Evolutionary conservation across 768 basidiomycete species (phyloP), one percentile per base, ranked within the genome.

Genomic region (Rhodotorula paludigena): DNA sequence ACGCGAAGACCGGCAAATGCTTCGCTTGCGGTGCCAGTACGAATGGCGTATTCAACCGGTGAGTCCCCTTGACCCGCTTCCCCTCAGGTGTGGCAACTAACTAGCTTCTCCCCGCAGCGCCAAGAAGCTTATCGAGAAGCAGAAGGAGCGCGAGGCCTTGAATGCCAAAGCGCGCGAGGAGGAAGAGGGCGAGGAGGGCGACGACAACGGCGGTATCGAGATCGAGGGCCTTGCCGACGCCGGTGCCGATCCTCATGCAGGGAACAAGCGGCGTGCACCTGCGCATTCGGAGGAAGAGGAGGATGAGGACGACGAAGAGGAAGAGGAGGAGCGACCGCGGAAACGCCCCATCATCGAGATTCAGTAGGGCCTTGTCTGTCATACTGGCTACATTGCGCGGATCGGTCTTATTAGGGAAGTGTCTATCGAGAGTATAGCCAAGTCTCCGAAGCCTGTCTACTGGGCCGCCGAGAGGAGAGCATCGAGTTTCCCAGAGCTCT

Each of bases 1-100:
- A 88, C 74, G 86, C 87, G 45, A 94, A 88, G 81, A 97, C 91
- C 52, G 91, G 91, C 3, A 97, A 92, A 79, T 99, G 96, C 74
- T 83, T 90, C 59, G 96, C 93, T 16, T 99, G 96, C 76, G 89
- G 92, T 56, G 85, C 90, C 20, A 85, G 92, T 1, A 98, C 96
- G 0, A 89, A 87, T 23, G 96, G 94, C 4, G 93, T 98, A 72
- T 99, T 98, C 82, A 98, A 98, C 78, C 79, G 78, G 71, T 72
- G 36, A 38, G 65, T 57, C 23, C n/a, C 28, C 0, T 16, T 42
- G 32, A 36, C 32, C 14, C 18, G 1, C 7, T 23, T 10, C 1
- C 18, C 14, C 6, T 25, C 5, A 18, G 11, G 4, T 16, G 2
- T 2, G 4, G 45, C 7, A 0, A 16, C 53, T 49, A 61, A 64